phyloP scores from a whole-genome alignment of 768 basidiomycete genomes.

The Astraeus odoratus region DNA sequence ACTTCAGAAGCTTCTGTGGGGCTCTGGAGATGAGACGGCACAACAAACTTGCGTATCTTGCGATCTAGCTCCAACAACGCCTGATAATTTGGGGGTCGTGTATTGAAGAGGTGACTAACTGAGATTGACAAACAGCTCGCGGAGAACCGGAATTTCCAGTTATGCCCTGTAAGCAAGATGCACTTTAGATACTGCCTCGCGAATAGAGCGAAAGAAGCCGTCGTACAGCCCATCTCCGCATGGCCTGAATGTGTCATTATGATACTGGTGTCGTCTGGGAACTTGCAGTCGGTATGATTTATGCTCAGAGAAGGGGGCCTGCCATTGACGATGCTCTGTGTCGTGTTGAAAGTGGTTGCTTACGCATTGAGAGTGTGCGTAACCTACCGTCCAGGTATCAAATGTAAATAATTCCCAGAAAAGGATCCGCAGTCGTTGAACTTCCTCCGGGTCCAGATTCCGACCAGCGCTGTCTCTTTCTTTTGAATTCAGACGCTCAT shows the following conservation, averaged over 20 bases:
- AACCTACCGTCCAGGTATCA: slow-evolving; percentile 43
- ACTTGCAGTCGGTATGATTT: slow-evolving; percentile 45
- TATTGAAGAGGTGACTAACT: slow-evolving; percentile 36
- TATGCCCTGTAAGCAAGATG: slow-evolving; percentile 26
- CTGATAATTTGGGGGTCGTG: slow-evolving; percentile 40
- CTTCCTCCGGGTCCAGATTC: slow-evolving; percentile 38
- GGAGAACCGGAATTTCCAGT: slow-evolving; percentile 41
- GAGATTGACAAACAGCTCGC: slow-evolving; percentile 39
- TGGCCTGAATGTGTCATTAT: slow-evolving; percentile 27
- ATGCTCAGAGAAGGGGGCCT: slow-evolving; percentile 40
- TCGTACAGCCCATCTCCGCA: slow-evolving; percentile 38
- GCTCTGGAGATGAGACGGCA: slow-evolving; percentile 43
- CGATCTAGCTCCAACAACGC: slow-evolving; percentile 53
- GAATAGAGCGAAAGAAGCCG: neutral
- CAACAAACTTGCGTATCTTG: slow-evolving; percentile 51
- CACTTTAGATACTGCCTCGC: slow-evolving; percentile 13
- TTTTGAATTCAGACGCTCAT: slow-evolving; percentile 15
- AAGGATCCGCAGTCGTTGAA: slow-evolving; percentile 38
- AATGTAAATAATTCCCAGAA: slow-evolving; percentile 51
- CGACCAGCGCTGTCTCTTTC: slow-evolving; percentile 47
- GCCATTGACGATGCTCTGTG: slow-evolving; percentile 43
- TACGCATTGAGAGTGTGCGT: neutral
- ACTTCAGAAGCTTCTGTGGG: slow-evolving; percentile 15
- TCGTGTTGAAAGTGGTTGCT: neutral
- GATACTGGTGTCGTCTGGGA: slow-evolving; percentile 40